Evolutionary conservation across 441 rosid species (phyloP), one percentile per base, ranked within the genome.

Genomic region (Isatis lusitanica): DNA sequence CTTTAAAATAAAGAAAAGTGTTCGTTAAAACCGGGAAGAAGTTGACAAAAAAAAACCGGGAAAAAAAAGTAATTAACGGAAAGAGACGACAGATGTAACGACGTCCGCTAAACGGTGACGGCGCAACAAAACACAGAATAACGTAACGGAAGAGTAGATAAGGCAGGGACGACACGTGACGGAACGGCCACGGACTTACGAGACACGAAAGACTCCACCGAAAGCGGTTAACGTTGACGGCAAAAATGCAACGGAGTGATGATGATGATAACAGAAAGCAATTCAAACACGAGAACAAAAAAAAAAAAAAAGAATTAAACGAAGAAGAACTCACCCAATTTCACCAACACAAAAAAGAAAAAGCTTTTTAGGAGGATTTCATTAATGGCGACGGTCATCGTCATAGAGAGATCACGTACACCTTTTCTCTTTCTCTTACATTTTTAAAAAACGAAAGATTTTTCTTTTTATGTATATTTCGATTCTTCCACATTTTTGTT

Each of bases 341-440:
- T 67, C 38, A 50, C 74, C 69, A 61, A 68, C 13, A 52, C 6
- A 43, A 42, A 35, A 40, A 43, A 51, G 26, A 51, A 15, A 51
- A 42, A 58, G 38, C 43, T 39, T 57, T 33, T 67, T 58, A 44
- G 36, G 66, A 61, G 24, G 70, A 44, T 43, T 69, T 69, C 74
- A 75, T 75, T 75, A 69, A 75, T 69, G 79, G 74, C 44, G 79
- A 62, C 43, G 74, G 59, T 73, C 55, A 58, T 61, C 75, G 62
- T 51, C 44, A 62, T 24, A 71, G 60, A 52, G 76, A 68, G 63
- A 63, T 53, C 46, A 63, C 76, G 64, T 60, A 68, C 44, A 68
- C 74, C 64, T 68, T 61, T 39, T 30, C 36, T 16, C 50, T 50
- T 60, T 69, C 66, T 63, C 57, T 71, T 76, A 76, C 80, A 76